Conservation (phyloP, 768 basidiomycete genomes). For the Trametes gibbosa region DNA sequence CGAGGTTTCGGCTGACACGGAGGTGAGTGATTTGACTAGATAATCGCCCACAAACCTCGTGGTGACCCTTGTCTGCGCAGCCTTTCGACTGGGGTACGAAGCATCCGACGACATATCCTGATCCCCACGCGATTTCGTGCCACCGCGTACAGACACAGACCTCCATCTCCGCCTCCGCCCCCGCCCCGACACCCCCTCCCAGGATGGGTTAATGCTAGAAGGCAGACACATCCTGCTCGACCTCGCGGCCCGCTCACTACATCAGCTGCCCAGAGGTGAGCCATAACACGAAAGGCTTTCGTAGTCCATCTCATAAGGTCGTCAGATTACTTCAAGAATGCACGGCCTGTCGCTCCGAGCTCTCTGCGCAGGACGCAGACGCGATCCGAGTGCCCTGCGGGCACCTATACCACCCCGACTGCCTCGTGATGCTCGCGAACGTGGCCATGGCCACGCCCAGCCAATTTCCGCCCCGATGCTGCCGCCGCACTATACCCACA, state of each 20-base stretch:
- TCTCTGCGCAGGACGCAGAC: neutral
- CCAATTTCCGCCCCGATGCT: conserved; percentile 32
- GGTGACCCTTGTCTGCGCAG: neutral
- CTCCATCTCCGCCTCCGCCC: too few relatives aligned
- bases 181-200: too few relatives aligned
- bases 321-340: conserved; percentile 7
- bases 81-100: neutral
- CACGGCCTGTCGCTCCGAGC: conserved; percentile 17
- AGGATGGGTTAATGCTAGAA: too few relatives aligned
- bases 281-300: neutral
- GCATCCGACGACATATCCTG: too few relatives aligned
- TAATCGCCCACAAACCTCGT: neutral
- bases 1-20: too few relatives aligned
- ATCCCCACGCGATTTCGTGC: too few relatives aligned
- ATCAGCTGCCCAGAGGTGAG: neutral
- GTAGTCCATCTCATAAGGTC: neutral
- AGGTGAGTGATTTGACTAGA: too few relatives aligned
- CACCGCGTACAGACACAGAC: too few relatives aligned
- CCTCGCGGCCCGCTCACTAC: too few relatives aligned
- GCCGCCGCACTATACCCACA: conserved; percentile 22
- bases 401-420: conserved; percentile 26
- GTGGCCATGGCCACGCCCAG: conserved; percentile 23
- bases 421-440: conserved; percentile 26
- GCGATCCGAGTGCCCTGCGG: conserved; percentile 22
- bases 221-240: too few relatives aligned